phyloP scores from a whole-genome alignment of 495 filamentous ascomycete genomes.

The Extremus antarcticus region DNA sequence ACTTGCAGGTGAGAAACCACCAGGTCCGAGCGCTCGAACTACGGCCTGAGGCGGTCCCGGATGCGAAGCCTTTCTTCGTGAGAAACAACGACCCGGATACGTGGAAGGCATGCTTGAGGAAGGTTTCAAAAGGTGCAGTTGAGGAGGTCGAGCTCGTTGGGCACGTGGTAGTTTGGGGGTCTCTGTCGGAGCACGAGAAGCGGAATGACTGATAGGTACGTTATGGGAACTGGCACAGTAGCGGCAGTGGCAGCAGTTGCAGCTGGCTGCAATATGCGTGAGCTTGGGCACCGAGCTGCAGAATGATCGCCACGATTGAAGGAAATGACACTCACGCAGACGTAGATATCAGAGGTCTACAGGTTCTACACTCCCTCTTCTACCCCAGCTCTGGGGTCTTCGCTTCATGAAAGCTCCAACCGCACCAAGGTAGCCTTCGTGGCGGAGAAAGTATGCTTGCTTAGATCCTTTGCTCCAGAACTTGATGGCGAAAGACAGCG shows the following conservation, averaged over 20 bases:
- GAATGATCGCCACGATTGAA: neutral
- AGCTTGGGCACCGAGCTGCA: neutral
- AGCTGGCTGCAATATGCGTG: neutral
- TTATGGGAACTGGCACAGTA: no score
- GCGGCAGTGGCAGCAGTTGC: neutral
- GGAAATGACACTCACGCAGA: neutral
- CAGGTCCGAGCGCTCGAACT: neutral
- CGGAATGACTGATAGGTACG: neutral
- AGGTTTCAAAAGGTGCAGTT: neutral
- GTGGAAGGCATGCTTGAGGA: neutral
- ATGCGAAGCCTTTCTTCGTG: neutral
- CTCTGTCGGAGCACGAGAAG: neutral
- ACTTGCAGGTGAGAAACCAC: neutral
- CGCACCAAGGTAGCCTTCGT: slow-evolving; percentile 93
- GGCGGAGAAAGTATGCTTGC: slow-evolving; percentile 89
- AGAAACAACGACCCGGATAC: neutral
- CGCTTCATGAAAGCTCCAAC: slow-evolving; percentile 90
- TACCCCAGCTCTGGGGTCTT: slow-evolving; percentile 43
- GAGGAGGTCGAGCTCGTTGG: neutral
- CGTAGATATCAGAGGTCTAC: neutral
- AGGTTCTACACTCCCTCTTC: neutral
- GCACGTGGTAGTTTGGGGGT: neutral
- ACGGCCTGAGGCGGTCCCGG: neutral
- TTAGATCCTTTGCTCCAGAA: slow-evolving; percentile 94
- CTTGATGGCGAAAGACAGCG: slow-evolving; percentile 84